These are phyloP conservation scores for Pleurotus citrinopileatus DNA, from an alignment of 768 basidiomycete genomes.

Conservation along the genomic window DNA sequence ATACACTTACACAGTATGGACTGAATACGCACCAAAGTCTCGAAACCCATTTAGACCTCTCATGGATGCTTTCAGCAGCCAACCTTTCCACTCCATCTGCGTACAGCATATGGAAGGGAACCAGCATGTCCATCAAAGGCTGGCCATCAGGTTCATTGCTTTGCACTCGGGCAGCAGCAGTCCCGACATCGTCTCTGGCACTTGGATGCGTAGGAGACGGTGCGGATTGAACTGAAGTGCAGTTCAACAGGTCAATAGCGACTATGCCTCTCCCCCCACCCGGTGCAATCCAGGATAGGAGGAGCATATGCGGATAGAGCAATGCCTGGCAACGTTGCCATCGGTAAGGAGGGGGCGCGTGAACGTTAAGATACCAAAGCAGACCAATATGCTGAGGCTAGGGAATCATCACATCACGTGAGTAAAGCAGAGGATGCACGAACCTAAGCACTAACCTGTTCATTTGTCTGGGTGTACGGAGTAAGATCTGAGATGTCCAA, in stretches of 20 bases:
- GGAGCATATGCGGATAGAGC: slow-evolving; percentile 78
- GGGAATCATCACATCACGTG: slow-evolving; percentile 20
- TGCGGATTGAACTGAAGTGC: slow-evolving; percentile 80
- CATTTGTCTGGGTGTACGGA: slow-evolving; percentile 45
- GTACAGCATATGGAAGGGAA: slow-evolving; percentile 91
- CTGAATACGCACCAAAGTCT: slow-evolving; percentile 74
- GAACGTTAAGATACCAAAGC: slow-evolving; percentile 92
- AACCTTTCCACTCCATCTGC: slow-evolving; percentile 86
- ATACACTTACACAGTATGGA: not conserved
- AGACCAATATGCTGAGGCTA: slow-evolving; percentile 85
- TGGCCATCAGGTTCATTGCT: slow-evolving; percentile 42
- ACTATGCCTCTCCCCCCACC: slow-evolving; percentile 84
- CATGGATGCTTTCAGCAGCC: slow-evolving; percentile 83
- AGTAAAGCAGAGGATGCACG: slow-evolving; percentile 12
- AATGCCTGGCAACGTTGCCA: slow-evolving; percentile 85
- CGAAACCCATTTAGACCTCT: slow-evolving; percentile 89
- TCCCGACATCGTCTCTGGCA: slow-evolving; percentile 84
- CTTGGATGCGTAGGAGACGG: slow-evolving; percentile 79
- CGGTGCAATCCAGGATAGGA: slow-evolving; percentile 85
- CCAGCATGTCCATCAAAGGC: slow-evolving; percentile 67
- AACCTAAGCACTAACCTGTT: slow-evolving; percentile 36
- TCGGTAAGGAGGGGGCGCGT: slow-evolving; percentile 70
- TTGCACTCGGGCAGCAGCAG: slow-evolving; percentile 71
- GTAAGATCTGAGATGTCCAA: slow-evolving; percentile 45
- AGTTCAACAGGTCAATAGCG: slow-evolving; percentile 83